Evolutionary conservation across 2,329 filamentous ascomycete species (phyloP).

Genomic region (Botryotinia calthae): DNA sequence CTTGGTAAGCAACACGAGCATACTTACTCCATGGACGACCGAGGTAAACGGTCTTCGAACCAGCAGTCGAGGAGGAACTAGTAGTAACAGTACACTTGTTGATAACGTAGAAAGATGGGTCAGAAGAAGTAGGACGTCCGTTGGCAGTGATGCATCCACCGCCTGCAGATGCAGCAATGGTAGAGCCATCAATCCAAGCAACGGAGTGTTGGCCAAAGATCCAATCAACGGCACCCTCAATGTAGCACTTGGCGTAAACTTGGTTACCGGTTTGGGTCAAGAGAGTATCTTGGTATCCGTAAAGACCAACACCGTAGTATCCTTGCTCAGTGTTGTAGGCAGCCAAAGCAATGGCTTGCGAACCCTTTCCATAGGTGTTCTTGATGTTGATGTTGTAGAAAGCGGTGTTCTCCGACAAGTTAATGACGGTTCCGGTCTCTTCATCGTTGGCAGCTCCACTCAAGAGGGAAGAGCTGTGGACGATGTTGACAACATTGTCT

Average conservation of each 20-base stretch:
- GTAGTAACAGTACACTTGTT: conserved; percentile 45
- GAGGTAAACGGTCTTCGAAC: conserved; percentile 46
- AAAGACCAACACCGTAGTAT: conserved; percentile 56
- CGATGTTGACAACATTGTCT: conserved; percentile 50
- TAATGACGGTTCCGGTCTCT: conserved; percentile 38
- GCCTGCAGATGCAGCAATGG: conserved; percentile 46
- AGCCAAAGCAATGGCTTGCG: conserved; percentile 53
- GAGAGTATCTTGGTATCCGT: conserved; percentile 57
- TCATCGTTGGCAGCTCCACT: conserved; percentile 44
- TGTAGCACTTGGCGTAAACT: conserved; percentile 54
- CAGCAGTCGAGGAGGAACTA: conserved; percentile 42
- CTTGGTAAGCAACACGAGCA: conserved; percentile 52
- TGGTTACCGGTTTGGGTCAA: conserved; percentile 51
- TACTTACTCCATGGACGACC: conserved; percentile 53
- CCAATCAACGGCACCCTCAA: conserved; percentile 58
- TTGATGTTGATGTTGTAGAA: conserved; percentile 60
- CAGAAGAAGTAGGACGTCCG: conserved; percentile 43
- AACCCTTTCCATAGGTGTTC: conserved; percentile 50
- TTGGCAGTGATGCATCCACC: conserved; percentile 41
- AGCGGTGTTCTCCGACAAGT: conserved; percentile 47
- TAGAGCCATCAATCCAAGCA: conserved; percentile 41
- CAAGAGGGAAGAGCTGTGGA: conserved; percentile 43
- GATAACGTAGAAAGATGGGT: conserved; percentile 53
- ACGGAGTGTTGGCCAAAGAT: conserved; percentile 56
- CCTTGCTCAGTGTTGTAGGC: conserved; percentile 51